Evolutionary conservation across 371 early-diverging fungal species (phyloP).

Genomic region (Mortierella sp.): DNA sequence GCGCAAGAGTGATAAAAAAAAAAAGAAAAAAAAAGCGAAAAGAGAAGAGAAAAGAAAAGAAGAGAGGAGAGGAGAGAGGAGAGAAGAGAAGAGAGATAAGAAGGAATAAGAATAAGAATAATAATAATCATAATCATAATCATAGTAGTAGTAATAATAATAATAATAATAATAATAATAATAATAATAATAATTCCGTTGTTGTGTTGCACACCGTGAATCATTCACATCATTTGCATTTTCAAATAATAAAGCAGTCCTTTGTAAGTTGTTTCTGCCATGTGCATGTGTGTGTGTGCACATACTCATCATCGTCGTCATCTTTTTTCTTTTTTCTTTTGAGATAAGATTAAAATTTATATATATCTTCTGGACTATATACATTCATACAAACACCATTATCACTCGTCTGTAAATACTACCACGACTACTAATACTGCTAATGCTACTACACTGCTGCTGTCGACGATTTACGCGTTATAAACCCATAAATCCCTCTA

Average conservation of each 20-base stretch:
- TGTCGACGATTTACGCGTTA: slow-evolving; percentile 20
- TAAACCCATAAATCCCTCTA: slow-evolving; percentile 50
- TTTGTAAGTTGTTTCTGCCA: no score
- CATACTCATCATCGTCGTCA: no score
- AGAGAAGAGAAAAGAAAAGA: not conserved
- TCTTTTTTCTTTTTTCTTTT: no score
- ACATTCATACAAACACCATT: no score
- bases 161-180: not conserved
- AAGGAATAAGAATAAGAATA: not conserved
- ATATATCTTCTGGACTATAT: no score
- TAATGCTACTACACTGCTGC: slow-evolving; percentile 26
- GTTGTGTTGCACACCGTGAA: not conserved
- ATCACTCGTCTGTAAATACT: not conserved
- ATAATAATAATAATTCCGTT: not conserved
- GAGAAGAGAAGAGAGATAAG: not conserved
- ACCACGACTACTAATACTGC: not conserved
- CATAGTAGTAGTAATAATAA: not conserved
- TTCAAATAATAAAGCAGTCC: no score
- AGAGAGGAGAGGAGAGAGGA: not conserved
- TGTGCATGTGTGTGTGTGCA: no score
- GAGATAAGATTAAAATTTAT: no score
- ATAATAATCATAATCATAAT: not conserved
- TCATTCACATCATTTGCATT: no score
- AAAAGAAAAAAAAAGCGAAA: not conserved
- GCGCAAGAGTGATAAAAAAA: not conserved